phyloP scores from a whole-genome alignment of 306 rosid species.

The Lathyrus tuberosus region DNA sequence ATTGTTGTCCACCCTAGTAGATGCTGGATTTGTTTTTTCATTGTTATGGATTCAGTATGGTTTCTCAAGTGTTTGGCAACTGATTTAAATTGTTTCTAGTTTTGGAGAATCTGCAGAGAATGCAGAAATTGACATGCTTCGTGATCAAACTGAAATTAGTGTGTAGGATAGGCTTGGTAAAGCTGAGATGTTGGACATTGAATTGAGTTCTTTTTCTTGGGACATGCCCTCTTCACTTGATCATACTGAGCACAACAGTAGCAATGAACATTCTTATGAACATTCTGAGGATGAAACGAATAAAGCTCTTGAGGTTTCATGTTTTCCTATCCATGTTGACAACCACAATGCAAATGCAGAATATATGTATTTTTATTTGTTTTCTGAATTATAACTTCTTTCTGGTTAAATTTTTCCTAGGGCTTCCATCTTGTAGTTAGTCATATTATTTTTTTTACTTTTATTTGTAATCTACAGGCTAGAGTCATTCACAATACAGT shows the following conservation, averaged over 20 bases:
- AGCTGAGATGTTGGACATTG: constrained; percentile 78
- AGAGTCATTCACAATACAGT: constrained; percentile 85
- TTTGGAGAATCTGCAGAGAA: constrained; percentile 51
- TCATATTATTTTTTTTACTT: constrained; percentile 22
- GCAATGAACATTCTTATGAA: no score
- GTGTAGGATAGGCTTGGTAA: constrained; percentile 94
- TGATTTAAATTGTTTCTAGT: constrained; percentile 49
- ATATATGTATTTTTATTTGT: no score
- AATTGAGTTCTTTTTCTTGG: constrained; percentile 76
- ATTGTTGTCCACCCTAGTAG: background rate
- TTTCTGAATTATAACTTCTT: constrained; percentile 38
- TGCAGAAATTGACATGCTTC: constrained; percentile 36
- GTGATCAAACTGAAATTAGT: constrained; percentile 63
- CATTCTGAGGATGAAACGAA: no score
- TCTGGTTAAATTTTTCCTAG: constrained; percentile 8
- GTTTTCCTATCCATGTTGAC: no score
- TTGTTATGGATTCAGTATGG: background rate
- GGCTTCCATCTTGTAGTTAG: constrained; percentile 7
- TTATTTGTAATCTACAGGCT: constrained; percentile 66
- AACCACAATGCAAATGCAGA: no score
- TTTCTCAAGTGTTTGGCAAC: constrained; percentile 11
- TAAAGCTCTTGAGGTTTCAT: no score
- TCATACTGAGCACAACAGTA: no score
- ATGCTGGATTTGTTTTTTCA: background rate
- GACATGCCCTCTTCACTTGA: no score